Conservation (phyloP, 768 basidiomycete species). For the Gelatoporia subvermispora region DNA sequence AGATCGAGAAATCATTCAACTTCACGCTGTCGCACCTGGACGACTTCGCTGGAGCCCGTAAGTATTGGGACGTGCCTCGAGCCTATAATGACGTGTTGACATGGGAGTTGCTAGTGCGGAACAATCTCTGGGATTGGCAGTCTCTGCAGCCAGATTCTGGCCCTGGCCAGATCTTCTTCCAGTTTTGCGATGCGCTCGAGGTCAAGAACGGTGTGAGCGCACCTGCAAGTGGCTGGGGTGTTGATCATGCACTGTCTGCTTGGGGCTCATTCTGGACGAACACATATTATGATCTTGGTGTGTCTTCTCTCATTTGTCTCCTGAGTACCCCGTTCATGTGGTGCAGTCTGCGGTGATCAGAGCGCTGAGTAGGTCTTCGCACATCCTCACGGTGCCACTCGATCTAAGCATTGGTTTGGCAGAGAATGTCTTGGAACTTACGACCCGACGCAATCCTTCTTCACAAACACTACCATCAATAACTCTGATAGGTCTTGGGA, state of each 20-base stretch:
- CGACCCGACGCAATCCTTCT: slow-evolving; percentile 34
- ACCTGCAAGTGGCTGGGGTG: slow-evolving; percentile 52
- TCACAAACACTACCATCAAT: slow-evolving; percentile 51
- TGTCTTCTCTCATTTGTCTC: slow-evolving; percentile 19
- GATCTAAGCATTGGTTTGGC: not conserved
- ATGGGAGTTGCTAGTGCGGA: slow-evolving; percentile 22
- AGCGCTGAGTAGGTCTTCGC: slow-evolving; percentile 41
- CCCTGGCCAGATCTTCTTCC: slow-evolving; percentile 42
- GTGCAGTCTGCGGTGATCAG: slow-evolving; percentile 45
- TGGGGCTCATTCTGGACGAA: slow-evolving; percentile 58
- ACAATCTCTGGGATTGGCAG: slow-evolving; percentile 70
- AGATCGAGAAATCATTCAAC: slow-evolving; percentile 55
- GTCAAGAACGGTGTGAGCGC: slow-evolving; percentile 52
- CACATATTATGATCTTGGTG: slow-evolving; percentile 39
- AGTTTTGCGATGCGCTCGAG: slow-evolving; percentile 66
- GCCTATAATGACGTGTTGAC: not conserved
- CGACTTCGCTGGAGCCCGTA: slow-evolving; percentile 58
- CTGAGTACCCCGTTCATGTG: not conserved
- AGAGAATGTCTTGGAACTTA: slow-evolving; percentile 40
- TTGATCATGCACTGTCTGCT: slow-evolving; percentile 52
- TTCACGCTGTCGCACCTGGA: slow-evolving; percentile 56
- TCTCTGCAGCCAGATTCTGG: slow-evolving; percentile 47
- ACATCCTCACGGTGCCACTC: not conserved
- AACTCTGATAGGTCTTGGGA: slow-evolving; percentile 60
- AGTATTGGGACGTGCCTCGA: slow-evolving; percentile 12